Base-by-base conservation (phyloP, 2,329 filamentous ascomycete genomes). In the Tympanopsis confertula region DNA sequence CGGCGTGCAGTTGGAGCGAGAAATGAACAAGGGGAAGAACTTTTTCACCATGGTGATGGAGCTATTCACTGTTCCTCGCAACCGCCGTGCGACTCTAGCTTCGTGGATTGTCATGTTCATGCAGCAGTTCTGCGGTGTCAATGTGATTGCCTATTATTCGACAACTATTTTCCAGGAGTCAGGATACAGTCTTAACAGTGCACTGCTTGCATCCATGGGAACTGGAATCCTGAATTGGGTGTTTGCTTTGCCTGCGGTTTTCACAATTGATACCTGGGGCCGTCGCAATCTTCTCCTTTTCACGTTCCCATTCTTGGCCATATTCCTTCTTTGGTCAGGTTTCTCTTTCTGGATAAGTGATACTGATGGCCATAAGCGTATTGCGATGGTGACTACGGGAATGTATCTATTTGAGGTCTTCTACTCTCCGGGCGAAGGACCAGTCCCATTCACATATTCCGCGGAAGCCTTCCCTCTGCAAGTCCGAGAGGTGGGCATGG, bases 391-490 rank as follows among this genome's bases (percentile, higher is more conserved):
- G 7, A 56, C 57, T 2, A 42, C 52, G 0, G 58, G 59, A 0
- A 52, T 64, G 2, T 64, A 63, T 41, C 41, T 61, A 4, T 64
- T 64, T 38, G 58, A 57, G 44, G 53, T 56, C 1, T 50, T 61
- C 12, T 64, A 64, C 45, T 62, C 59, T 0, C 68, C 69, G 0
- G 71, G 72, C 13, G 67, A 71, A 36, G 71, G 72, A 0, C 70
- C 71, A 0, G 71, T 76, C 0, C 71, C 72, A 0, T 75, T 75
- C 44, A 75, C 71, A 0, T 76, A 76, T 48, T 72, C 68, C 0
- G 71, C 71, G 1, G 72, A 76, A 44, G 71, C 69, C 0, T 75
- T 74, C 44, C 71, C 71, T 0, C 53, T 75, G 0, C 71, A 74
- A 33, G 63, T 74, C 10, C 63, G 71, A 36, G 66, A 68, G 7